Conservation (phyloP, 305 asterid genomes). For the Fraxinus ornus region DNA sequence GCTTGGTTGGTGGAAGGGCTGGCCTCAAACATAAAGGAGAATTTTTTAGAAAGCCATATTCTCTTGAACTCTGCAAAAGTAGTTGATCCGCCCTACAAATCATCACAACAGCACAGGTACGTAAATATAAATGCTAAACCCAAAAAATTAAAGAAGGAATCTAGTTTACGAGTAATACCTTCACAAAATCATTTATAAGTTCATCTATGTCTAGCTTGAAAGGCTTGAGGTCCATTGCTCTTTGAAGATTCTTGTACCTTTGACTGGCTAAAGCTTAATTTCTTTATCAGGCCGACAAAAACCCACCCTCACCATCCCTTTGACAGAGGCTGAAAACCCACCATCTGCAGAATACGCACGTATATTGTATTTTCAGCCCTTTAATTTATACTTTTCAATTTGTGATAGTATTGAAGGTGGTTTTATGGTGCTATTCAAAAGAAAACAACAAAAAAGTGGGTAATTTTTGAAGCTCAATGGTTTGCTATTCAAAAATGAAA, state of each 20-base stretch:
- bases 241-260: background rate
- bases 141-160: background rate
- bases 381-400: background rate
- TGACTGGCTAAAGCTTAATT: background rate
- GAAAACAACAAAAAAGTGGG: background rate
- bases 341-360: background rate
- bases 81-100: conserved; percentile 50
- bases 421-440: background rate
- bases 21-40: conserved; percentile 79
- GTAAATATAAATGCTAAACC: background rate
- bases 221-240: conserved; percentile 68
- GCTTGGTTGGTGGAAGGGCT: conserved; percentile 76
- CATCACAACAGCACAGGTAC: conserved; percentile 7
- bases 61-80: conserved; percentile 66
- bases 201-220: conserved; percentile 87
- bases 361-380: background rate
- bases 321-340: background rate
- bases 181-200: conserved; percentile 59
- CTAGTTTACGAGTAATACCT: conserved; percentile 38
- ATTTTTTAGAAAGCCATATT: conserved; percentile 71
- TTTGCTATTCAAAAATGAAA: background rate
- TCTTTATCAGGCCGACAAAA: conserved; percentile 1
- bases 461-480: background rate
- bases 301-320: background rate
- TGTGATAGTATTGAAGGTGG: background rate